Evolutionary conservation across 1,284 basidiomycete genomes (phyloP).

Genomic region (Lentinula novae-zelandiae): DNA sequence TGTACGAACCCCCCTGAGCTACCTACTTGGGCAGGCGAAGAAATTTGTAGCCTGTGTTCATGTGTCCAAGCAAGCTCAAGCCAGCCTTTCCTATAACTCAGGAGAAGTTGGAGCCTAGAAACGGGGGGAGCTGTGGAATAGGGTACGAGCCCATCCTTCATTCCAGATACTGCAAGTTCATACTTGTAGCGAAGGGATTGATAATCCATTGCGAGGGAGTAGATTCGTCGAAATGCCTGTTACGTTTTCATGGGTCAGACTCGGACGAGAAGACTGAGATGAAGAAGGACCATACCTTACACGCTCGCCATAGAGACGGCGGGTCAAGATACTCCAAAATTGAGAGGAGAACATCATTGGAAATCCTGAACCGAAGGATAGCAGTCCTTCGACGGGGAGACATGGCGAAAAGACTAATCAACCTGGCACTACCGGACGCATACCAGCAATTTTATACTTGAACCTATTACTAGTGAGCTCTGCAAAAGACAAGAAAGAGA

Average conservation of each 20-base stretch:
- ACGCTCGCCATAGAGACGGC: constrained; percentile 45
- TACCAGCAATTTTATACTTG: constrained; percentile 40
- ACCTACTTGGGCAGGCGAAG: constrained; percentile 39
- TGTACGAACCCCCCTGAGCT: constrained; percentile 50
- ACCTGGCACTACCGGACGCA: constrained; percentile 1
- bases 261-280: background rate
- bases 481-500: constrained; percentile 30
- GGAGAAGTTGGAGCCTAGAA: constrained; percentile 44
- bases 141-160: constrained; percentile 47
- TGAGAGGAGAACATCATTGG: constrained; percentile 49
- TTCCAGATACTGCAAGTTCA: constrained; percentile 50
- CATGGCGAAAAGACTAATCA: constrained; percentile 23
- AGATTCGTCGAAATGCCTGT: constrained; percentile 45
- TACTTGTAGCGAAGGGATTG: constrained; percentile 50
- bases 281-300: constrained; percentile 32
- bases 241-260: background rate
- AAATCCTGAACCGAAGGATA: constrained; percentile 43
- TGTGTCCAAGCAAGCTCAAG: constrained; percentile 45
- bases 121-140: constrained; percentile 31
- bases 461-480: constrained; percentile 17
- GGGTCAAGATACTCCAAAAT: constrained; percentile 54
- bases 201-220: constrained; percentile 39
- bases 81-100: constrained; percentile 50
- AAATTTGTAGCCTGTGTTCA: constrained; percentile 43
- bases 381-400: constrained; percentile 32